A percentile compares a stretch with the other conserved stretches of the same genome.
phyloP scores from a whole-genome alignment of 805 yeast genomes.

The Candida easanensis region DNA sequence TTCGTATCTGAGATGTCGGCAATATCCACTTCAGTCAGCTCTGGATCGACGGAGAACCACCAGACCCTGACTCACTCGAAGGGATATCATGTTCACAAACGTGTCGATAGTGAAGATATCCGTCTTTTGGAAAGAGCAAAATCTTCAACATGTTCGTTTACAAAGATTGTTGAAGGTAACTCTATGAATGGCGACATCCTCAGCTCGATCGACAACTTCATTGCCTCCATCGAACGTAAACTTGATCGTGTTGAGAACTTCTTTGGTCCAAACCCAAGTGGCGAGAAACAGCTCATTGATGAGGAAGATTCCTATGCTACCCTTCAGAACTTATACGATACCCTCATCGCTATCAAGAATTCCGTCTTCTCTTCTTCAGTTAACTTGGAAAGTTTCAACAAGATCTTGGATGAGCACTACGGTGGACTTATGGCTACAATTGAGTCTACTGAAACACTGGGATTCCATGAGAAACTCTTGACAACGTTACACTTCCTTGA shows the following conservation, averaged over 20 bases:
- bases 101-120: conserved; percentile 20
- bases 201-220: conserved; percentile 23
- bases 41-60: not conserved
- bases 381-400: conserved; percentile 23
- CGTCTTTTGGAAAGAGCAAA: conserved; percentile 24
- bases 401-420: conserved; percentile 27
- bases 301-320: conserved; percentile 21
- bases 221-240: conserved; percentile 26
- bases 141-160: conserved; percentile 24
- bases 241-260: conserved; percentile 24
- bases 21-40: not conserved
- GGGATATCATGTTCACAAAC: not conserved
- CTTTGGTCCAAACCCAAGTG: conserved; percentile 14
- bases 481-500: conserved; percentile 38
- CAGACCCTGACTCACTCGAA: not conserved
- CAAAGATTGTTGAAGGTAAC: conserved; percentile 25
- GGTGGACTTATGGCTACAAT: conserved; percentile 24
- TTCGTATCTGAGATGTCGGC: not conserved
- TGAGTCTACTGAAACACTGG: conserved; percentile 21
- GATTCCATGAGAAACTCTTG: conserved; percentile 32
- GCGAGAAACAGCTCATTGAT: conserved; percentile 1
- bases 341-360: conserved; percentile 25
- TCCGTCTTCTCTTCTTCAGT: conserved; percentile 23
- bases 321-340: conserved; percentile 26
- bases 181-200: conserved; percentile 23